Evolutionary conservation across 2,329 filamentous ascomycete species (phyloP), one percentile per base, ranked within the genome.

Genomic region (Pestalotiopsis sp.): DNA sequence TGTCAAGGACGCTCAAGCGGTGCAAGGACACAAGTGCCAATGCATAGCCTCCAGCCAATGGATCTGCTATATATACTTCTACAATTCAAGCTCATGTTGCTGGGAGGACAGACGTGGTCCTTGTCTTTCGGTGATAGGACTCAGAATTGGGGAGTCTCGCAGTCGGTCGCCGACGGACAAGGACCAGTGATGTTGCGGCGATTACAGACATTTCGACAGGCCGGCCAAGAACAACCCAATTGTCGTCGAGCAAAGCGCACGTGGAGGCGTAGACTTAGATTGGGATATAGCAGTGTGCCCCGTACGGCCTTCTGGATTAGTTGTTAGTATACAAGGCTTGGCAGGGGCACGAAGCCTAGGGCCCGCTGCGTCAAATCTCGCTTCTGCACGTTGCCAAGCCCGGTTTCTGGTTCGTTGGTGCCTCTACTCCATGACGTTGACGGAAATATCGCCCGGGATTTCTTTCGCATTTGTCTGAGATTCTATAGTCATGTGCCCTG

Each of bases 381-480:
- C 31, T 39, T 59, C 17, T 62, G 59, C 59, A 62, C 59, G 59
- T 62, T 62, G 27, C 13, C 31, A 62, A 62, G 25, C 27, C 59
- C 25, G 25, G 17, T 41, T 62, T n/a, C 59, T 62, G 31, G 59
- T 62, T 62, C 59, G 59, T 36, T 23, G 20, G 36, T 36, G 5
- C 17, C 4, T 13, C 4, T 41, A n/a, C 17, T 27, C 31, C 3
- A 62, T 62, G 59, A 62, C 31, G 59, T 38, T 62, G 5, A 36
- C 11, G 59, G 31, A 52, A 1, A 23, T 52, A n/a, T 23, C 6
- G 45, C 17, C 45, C 45, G 45, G 45, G 23, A 7, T 23, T 23
- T n/a, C 17, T n/a, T 23, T 36, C 17, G 14, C 11, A n/a, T 52
- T 11, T 9, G 3, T 11, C 7, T 9, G 6, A n/a, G 45, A 52